These are phyloP conservation scores for Scenedesmus sp. DNA, from an alignment of 163 green algal genomes.

Conservation along the genomic window DNA sequence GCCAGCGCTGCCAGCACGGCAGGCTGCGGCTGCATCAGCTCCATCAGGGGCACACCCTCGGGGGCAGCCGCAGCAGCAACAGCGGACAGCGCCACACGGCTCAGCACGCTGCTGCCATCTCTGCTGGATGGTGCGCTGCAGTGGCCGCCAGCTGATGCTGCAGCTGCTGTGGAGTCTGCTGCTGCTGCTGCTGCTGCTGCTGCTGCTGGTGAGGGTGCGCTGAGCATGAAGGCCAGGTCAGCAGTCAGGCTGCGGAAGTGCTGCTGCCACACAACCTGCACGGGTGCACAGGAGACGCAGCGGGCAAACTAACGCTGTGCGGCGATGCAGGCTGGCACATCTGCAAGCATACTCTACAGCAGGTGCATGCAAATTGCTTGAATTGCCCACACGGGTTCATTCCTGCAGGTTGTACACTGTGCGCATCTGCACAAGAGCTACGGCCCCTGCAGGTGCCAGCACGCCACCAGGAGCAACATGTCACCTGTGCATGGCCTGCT, in stretches of 20 bases:
- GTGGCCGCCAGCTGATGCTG: background rate
- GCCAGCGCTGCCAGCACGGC: background rate
- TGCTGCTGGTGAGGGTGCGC: background rate
- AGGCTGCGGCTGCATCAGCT: background rate
- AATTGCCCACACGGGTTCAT: too few species aligned
- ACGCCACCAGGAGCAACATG: too few species aligned
- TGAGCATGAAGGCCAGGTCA: background rate
- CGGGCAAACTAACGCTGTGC: too few species aligned
- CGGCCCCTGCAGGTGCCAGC: too few species aligned
- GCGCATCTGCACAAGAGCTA: too few species aligned
- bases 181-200: slow-evolving; percentile 33
- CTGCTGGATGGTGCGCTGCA: background rate
- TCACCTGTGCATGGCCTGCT: background rate
- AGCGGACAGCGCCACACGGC: background rate
- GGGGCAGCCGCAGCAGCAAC: background rate
- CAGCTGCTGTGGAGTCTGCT: background rate
- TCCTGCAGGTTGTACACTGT: too few species aligned
- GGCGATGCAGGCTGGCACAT: too few species aligned
- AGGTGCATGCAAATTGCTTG: too few species aligned
- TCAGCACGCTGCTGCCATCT: background rate
- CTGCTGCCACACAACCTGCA: background rate
- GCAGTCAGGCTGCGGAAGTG: slow-evolving; percentile 2
- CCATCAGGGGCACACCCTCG: background rate
- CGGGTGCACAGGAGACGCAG: too few species aligned
- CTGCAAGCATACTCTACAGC: too few species aligned